Evolutionary conservation across 345 rosid genomes (phyloP).

Genomic region (Luvunga scandens): DNA sequence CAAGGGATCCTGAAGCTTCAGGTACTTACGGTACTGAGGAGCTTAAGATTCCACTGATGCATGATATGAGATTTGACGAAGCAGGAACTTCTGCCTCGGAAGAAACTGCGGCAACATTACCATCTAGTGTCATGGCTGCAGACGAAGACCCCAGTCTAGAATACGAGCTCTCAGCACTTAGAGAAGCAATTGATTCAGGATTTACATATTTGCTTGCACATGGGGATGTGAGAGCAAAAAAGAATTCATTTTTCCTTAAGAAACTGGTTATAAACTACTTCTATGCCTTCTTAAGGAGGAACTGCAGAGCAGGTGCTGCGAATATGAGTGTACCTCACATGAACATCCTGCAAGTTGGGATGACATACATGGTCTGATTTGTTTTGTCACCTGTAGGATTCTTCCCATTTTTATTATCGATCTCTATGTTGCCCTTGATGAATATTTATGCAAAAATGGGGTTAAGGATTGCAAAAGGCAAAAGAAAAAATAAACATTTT

Average conservation of each 20-base stretch:
- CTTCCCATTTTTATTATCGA: background rate
- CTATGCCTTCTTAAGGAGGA: conserved; percentile 75
- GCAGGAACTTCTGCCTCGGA: conserved; percentile 27
- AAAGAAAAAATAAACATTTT: background rate
- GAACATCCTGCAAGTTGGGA: conserved; percentile 80
- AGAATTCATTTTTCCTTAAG: conserved; percentile 74
- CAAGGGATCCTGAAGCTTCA: conserved; percentile 24
- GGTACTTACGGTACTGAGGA: conserved; percentile 38
- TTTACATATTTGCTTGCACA: conserved; percentile 78
- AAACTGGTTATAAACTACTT: conserved; percentile 89
- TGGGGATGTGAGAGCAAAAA: conserved; percentile 82
- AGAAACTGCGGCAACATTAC: conserved; percentile 36
- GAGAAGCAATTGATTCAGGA: conserved; percentile 84
- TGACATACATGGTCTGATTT: conserved; percentile 82
- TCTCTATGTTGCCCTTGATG: too few relatives aligned
- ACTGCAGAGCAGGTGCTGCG: conserved; percentile 86
- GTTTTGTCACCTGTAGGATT: background rate
- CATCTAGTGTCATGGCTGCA: conserved; percentile 44
- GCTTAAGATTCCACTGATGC: conserved; percentile 63
- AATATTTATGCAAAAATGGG: background rate
- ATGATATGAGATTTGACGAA: conserved; percentile 33
- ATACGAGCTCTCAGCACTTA: conserved; percentile 75
- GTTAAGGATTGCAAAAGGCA: background rate
- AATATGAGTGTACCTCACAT: conserved; percentile 83
- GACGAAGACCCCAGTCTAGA: conserved; percentile 80